These are phyloP conservation scores for Diaporthe sp. DNA, from an alignment of 2,329 filamentous ascomycete species.

Conservation along the genomic window DNA sequence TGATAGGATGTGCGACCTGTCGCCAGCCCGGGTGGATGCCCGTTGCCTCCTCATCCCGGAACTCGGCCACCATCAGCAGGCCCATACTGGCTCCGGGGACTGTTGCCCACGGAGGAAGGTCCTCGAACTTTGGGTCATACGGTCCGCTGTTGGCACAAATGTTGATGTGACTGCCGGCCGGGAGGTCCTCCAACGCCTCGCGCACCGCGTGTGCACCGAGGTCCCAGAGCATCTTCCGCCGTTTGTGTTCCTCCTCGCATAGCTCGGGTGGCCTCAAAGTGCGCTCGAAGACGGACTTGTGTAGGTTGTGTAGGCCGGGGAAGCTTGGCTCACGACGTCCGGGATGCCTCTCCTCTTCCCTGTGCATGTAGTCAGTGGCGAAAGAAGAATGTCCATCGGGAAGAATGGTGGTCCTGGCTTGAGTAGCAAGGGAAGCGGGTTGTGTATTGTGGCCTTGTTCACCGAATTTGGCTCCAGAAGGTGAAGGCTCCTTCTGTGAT, in stretches of 20 bases:
- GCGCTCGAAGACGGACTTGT: slow-evolving; percentile 26
- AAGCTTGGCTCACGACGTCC: slow-evolving; percentile 34
- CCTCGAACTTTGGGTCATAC: slow-evolving; percentile 18
- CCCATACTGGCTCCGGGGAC: slow-evolving; percentile 32
- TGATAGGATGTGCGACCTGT: slow-evolving; percentile 38
- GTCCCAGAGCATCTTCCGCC: slow-evolving; percentile 14
- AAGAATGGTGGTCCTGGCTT: neutral
- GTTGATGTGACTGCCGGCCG: slow-evolving; percentile 35
- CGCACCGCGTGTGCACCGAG: slow-evolving; percentile 9
- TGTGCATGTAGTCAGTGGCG: slow-evolving; percentile 36
- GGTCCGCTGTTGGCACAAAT: slow-evolving; percentile 37
- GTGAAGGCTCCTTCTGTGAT: neutral
- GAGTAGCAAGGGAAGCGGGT: too few species aligned
- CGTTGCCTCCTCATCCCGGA: slow-evolving; percentile 16
- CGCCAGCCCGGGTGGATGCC: slow-evolving; percentile 39
- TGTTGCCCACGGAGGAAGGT: slow-evolving; percentile 15
- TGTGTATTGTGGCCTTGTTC: neutral
- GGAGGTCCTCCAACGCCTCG: slow-evolving; percentile 26
- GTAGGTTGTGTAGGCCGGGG: slow-evolving; percentile 34
- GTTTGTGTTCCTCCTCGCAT: neutral
- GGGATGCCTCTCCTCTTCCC: slow-evolving; percentile 12
- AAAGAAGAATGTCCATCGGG: neutral
- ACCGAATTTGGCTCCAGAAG: neutral
- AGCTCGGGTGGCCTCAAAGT: neutral
- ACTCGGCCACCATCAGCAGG: slow-evolving; percentile 36